These are phyloP conservation scores for Schizothecium vesticola DNA, from an alignment of 495 filamentous ascomycete genomes.

Conservation along the genomic window DNA sequence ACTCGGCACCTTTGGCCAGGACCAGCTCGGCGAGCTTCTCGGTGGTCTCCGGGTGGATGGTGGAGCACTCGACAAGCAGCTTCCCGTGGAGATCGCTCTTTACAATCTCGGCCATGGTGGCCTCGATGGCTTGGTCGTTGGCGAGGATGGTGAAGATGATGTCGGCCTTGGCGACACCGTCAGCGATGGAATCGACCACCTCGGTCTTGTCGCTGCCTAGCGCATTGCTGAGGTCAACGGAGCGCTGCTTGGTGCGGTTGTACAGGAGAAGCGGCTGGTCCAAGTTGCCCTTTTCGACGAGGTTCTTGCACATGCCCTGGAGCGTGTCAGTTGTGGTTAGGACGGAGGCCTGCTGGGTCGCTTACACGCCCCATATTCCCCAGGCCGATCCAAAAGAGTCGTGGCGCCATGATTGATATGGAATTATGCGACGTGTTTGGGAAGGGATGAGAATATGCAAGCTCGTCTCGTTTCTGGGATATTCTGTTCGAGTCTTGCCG, in stretches of 20 bases:
- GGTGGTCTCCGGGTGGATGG: conserved; percentile 80
- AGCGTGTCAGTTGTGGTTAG: conserved; percentile 9
- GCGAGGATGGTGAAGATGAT: conserved; percentile 81
- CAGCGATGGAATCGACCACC: conserved; percentile 55
- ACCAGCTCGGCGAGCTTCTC: conserved; percentile 54
- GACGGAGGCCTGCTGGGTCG: conserved; percentile 11
- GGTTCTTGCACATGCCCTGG: conserved; percentile 81
- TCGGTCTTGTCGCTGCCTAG: conserved; percentile 54
- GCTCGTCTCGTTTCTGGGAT: background rate
- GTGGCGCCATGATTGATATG: conserved; percentile 49
- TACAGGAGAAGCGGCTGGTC: conserved; percentile 65
- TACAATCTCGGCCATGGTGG: conserved; percentile 50
- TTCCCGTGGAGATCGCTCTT: conserved; percentile 58
- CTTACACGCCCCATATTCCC: conserved; percentile 88
- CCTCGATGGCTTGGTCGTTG: conserved; percentile 66
- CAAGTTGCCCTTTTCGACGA: conserved; percentile 70
- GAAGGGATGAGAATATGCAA: background rate
- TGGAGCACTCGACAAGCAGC: conserved; percentile 80
- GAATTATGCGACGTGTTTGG: background rate
- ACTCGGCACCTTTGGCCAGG: conserved; percentile 55
- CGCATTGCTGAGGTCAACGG: conserved; percentile 49
- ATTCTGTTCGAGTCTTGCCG: background rate
- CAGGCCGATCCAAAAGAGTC: conserved; percentile 76
- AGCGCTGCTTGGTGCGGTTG: conserved; percentile 67
- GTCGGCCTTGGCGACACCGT: conserved; percentile 62